phyloP scores from a whole-genome alignment of 495 filamentous ascomycete species.

The Friedmanniomyces simplex region DNA sequence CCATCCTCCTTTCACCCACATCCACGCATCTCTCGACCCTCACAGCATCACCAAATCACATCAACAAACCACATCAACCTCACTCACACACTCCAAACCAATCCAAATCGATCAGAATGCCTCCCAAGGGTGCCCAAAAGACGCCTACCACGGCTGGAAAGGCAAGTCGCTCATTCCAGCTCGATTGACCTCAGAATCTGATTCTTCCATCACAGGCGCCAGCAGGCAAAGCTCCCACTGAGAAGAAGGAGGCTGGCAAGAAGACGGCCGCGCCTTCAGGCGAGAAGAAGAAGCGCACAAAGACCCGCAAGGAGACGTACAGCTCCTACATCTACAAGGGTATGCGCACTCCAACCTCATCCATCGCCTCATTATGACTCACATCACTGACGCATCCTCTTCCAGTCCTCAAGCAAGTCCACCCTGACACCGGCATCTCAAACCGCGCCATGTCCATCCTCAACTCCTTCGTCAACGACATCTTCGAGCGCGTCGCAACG shows the following conservation, averaged over 20 bases:
- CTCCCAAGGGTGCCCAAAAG: conserved; percentile 29
- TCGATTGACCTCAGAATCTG: background rate
- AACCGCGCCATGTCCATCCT: conserved; percentile 99
- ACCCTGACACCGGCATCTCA: conserved; percentile 99
- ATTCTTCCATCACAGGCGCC: conserved; percentile 53
- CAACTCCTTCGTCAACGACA: conserved; percentile 99
- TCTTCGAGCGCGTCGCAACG: conserved; percentile 98
- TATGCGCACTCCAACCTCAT: conserved; percentile 37
- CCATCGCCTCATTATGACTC: conserved; percentile 13
- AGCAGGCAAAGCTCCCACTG: conserved; percentile 75
- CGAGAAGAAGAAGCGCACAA: conserved; percentile 99
- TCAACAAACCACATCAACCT: conserved; percentile 13
- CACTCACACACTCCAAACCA: conserved; percentile 9
- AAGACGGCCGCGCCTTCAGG: conserved; percentile 86
- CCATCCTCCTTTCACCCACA: conserved; percentile 11
- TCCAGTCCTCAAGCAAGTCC: conserved; percentile 97
- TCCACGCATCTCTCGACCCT: conserved; percentile 10
- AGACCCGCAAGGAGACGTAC: conserved; percentile 99
- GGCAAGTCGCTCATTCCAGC: background rate
- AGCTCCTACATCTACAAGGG: conserved; percentile 99
- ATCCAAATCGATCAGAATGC: conserved; percentile 19
- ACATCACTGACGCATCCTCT: conserved; percentile 34
- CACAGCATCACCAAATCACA: conserved; percentile 14
- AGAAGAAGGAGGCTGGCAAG: conserved; percentile 99
- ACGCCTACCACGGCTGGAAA: conserved; percentile 90